Base-by-base conservation (phyloP, 257 asterid genomes). In the Fraxinus quadrangulata region DNA sequence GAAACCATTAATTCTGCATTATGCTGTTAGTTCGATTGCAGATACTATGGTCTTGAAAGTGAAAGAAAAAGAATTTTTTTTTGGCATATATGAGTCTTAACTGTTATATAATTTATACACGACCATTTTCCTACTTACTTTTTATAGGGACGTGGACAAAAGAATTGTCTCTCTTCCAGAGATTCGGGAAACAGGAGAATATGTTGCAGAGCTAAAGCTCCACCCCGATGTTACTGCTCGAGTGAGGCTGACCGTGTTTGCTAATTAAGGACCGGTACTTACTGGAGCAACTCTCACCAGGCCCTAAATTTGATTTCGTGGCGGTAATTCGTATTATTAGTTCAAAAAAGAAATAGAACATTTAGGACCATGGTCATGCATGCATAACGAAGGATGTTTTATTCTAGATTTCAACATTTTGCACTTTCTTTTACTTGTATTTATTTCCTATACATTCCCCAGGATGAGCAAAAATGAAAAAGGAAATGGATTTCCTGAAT, bases 141-240 rank as follows among this genome's bases (percentile, higher is more conserved):
- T 42, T 75, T 86, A 24, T 74, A 93, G 97, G 97, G 97, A 93
- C 5, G 92, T 96, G 83, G 99, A 96, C 84, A 96, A 89, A 88
- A 92, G 94, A 83, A 80, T 89, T 13, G 92, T 96, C 37, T 83
- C 90, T 70, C 87, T 96, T 83, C 99, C 98, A 13, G 99, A 96
- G 87, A 96, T 96, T 77, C 87, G 99, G 79, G 99, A 96, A 89
- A 92, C 94, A 13, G 99, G 98, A 80, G 99, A 90, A 82, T 93
- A 95, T 74, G 23, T 86, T 54, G 98, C 98, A 72, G 97, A 96
- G 89, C 80, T 90, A 84, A 90, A 89, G 89, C 96, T 92, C 86
- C 97, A 92, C 78, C 94, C 94, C 3, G 99, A 96, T 0, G 98
- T 96, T 81, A 83, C 93, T 37, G 97, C 99, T 79, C 91, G 81